Percentiles rank a stretch among this genome's conserved stretches.
Conservation (phyloP, 768 basidiomycete genomes). For the Tricholoma furcatifolium region DNA sequence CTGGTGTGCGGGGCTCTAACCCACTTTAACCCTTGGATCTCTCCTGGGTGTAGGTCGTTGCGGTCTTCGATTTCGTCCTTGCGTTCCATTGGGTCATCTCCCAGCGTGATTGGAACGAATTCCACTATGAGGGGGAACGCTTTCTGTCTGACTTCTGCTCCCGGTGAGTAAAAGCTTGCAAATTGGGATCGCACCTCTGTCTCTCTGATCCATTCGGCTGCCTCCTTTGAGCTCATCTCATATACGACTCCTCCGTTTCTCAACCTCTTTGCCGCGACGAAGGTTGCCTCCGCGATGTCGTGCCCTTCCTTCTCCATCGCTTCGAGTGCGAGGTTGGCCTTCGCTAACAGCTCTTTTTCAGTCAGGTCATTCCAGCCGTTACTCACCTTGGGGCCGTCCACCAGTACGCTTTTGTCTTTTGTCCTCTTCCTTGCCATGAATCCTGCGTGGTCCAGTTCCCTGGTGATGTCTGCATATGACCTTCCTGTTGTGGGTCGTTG, state of each 20-base stretch:
- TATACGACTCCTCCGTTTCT: not conserved
- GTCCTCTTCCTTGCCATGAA: too few relatives aligned
- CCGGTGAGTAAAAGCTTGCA: not conserved
- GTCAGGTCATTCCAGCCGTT: not conserved
- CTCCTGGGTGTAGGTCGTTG: slow-evolving; percentile 1
- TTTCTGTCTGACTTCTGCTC: not conserved
- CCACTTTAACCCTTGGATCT: not conserved
- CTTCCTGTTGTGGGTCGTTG: too few relatives aligned
- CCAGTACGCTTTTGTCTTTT: too few relatives aligned
- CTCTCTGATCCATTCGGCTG: not conserved
- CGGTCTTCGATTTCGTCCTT: not conserved
- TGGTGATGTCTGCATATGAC: too few relatives aligned
- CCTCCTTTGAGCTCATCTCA: not conserved
- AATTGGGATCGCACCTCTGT: not conserved
- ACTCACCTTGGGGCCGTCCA: too few relatives aligned
- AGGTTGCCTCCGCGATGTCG: not conserved
- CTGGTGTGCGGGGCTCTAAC: not conserved
- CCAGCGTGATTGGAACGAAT: not conserved
- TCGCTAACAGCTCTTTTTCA: not conserved
- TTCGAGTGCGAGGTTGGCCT: not conserved
- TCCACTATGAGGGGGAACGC: not conserved
- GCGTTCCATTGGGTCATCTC: not conserved
- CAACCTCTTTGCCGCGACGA: not conserved
- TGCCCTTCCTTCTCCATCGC: not conserved
- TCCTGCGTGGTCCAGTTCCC: too few relatives aligned